Evolutionary conservation across 2,329 filamentous ascomycete species (phyloP), one percentile per base, ranked within the genome.

Genomic region (Neonectria hederae): DNA sequence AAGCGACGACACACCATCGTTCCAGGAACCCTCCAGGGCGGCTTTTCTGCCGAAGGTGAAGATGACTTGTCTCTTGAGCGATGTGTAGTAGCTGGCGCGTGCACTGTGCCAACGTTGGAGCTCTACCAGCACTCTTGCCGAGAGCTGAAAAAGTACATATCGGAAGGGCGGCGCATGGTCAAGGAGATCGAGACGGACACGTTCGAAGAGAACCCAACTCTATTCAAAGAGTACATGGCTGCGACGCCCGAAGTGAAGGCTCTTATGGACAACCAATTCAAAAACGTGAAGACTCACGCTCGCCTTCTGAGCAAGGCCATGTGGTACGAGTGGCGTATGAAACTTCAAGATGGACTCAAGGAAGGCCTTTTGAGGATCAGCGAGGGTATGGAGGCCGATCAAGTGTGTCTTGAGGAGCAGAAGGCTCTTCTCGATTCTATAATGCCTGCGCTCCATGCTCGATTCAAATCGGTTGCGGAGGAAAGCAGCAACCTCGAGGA

Each of bases 321-420:
- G 83, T 99, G 96, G 96, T 99, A 99, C 77, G 92, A 95, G 74
- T 99, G 96, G 96, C 90, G 96, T 43, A 95, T 92, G 85, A 95
- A 96, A 73, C 86, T 98, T 24, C 89, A 94, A 60, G 81, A 90
- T 67, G 92, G 93, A 19, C 85, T 99, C 40, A 94, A 92, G 75
- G 90, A 93, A 71, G 94, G 92, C 4, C 86, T 98, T 3, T 78
- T 92, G 59, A 89, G 87, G 65, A 96, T 94, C 62, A 84, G 88
- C 1, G 87, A 92, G 61, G 93, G 90, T 21, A 93, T 99, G 88
- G 86, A 88, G 51, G 81, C 82, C 1, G 96, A 99, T 70, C 88
- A 92, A 56, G 82, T 86, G 59, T 74, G 88, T 2, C 78, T 99
- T 8, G 78, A 84, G 13, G 84, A 89, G 74, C 90, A 94, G 72